Conservation (phyloP, 768 basidiomycete genomes). For the Leccinum incarnatum region DNA sequence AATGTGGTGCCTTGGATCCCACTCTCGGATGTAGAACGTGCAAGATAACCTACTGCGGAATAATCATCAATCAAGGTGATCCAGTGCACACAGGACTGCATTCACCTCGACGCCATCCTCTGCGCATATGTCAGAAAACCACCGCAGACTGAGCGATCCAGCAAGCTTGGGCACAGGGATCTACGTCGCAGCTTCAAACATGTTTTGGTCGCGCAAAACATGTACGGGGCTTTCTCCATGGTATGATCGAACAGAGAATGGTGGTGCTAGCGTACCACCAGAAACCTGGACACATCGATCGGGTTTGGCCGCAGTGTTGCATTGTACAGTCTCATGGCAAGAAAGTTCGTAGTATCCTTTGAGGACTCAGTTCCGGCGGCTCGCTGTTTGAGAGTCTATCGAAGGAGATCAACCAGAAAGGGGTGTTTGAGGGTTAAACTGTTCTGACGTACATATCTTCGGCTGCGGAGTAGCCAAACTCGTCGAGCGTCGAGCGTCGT, state of each 20-base stretch:
- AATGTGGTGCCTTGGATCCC: not conserved
- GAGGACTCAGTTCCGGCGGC: not conserved
- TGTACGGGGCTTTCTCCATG: not conserved
- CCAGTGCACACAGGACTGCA: not conserved
- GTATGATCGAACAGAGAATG: not conserved
- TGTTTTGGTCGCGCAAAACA: not conserved
- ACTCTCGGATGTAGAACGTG: not conserved
- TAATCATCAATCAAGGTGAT: not conserved
- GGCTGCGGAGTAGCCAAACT: not conserved
- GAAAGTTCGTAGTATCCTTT: not conserved
- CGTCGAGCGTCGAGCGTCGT: not conserved
- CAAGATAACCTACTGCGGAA: not conserved
- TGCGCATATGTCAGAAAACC: not conserved
- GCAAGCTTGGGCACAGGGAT: not conserved
- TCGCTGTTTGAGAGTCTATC: not conserved
- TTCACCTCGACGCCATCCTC: constrained; percentile 7
- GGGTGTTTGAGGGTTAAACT: not conserved
- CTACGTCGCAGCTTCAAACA: not conserved
- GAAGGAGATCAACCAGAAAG: not conserved
- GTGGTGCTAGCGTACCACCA: not conserved
- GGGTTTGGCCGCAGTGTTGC: not conserved
- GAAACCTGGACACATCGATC: not conserved
- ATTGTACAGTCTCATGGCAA: not conserved
- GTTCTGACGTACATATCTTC: not conserved
- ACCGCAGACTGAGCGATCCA: not conserved